Evolutionary conservation across 306 rosid species (phyloP).

Genomic region (Calophaca sinica): DNA sequence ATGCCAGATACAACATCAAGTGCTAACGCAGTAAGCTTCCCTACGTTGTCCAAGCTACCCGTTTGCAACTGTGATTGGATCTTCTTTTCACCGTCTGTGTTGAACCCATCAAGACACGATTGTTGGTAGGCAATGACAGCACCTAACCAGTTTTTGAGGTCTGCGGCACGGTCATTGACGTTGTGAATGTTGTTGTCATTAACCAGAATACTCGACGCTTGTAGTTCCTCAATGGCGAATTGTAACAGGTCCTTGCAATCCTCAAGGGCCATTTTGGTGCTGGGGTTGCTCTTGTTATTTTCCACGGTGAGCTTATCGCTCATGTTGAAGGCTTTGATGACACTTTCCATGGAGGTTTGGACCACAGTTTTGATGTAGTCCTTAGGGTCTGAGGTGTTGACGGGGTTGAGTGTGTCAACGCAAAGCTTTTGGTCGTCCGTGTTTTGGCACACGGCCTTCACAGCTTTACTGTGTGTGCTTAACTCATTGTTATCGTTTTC

Average conservation of each 20-base stretch:
- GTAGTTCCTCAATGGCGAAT: conserved; percentile 55
- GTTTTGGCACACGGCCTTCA: conserved; percentile 48
- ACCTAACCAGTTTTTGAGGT: conserved; percentile 73
- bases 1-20: conserved; percentile 62
- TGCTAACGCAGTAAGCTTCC: conserved; percentile 61
- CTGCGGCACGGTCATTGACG: conserved; percentile 41
- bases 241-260: conserved; percentile 69
- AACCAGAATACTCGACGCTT: conserved; percentile 30
- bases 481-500: accelerated
- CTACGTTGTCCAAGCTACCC: conserved; percentile 41
- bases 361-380: conserved; percentile 54
- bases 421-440: conserved; percentile 54
- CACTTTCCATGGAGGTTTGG: conserved; percentile 41
- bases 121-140: conserved; percentile 63
- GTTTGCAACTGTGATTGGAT: conserved; percentile 35
- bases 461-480: conserved; percentile 50
- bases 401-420: conserved; percentile 38
- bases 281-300: neutral
- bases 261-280: conserved; percentile 55
- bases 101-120: conserved; percentile 64
- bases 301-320: conserved; percentile 50
- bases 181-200: conserved; percentile 7
- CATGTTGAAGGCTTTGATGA: conserved; percentile 57
- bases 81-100: conserved; percentile 43
- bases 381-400: conserved; percentile 48